A percentile compares a stretch with the other conserved stretches of the same genome.
Evolutionary conservation across 441 rosid species (phyloP).

Genomic region (Bruguiera hainesii): DNA sequence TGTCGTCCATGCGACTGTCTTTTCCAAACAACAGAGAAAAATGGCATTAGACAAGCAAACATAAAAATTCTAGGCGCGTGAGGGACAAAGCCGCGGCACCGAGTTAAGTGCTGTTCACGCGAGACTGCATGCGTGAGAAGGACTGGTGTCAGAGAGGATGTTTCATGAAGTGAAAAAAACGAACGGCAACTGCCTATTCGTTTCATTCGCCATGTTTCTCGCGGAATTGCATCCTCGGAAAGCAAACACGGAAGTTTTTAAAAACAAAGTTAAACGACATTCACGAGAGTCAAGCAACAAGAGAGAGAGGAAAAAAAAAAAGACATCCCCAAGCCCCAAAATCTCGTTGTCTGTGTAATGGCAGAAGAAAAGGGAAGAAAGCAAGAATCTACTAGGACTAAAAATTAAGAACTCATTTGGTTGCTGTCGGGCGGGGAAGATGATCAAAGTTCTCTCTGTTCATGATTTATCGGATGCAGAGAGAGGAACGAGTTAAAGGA

Average conservation of each 20-base stretch:
- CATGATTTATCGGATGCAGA: background rate
- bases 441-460: no score
- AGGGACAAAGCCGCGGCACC: no score
- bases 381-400: background rate
- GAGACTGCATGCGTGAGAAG: conserved; percentile 7
- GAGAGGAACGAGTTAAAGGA: background rate
- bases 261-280: background rate
- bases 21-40: background rate
- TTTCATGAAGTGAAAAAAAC: conserved; percentile 5
- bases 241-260: background rate
- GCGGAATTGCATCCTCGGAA: background rate
- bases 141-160: background rate
- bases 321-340: background rate
- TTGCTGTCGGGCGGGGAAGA: no score
- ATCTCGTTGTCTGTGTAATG: background rate
- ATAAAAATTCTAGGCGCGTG: no score
- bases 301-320: background rate
- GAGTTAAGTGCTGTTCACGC: no score
- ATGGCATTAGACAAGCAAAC: background rate
- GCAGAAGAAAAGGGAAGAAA: background rate
- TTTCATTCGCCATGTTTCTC: conserved; percentile 18
- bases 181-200: conserved; percentile 29
- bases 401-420: no score
- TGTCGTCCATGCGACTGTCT: no score
- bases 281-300: background rate